Evolutionary conservation across 768 basidiomycete genomes (phyloP).

Genomic region (Phaeotremella fagi): DNA sequence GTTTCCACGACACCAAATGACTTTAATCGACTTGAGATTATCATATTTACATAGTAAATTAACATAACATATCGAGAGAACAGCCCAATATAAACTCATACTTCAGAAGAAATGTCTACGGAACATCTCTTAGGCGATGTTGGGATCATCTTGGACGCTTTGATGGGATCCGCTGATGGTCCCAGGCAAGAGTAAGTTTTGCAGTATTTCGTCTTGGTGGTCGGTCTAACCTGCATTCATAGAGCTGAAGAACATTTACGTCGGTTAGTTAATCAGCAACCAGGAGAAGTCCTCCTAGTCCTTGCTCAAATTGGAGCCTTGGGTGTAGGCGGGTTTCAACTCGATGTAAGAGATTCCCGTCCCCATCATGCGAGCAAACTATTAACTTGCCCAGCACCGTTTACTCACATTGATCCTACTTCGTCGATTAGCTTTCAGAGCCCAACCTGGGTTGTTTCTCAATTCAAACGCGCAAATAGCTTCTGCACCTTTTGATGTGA

Average conservation of each 20-base stretch:
- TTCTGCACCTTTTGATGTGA: slow-evolving; percentile 34
- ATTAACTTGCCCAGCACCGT: slow-evolving; percentile 20
- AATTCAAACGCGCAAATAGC: slow-evolving; percentile 21
- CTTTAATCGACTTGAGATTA: too few relatives aligned
- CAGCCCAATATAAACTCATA: too few relatives aligned
- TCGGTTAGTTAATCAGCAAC: slow-evolving; percentile 14
- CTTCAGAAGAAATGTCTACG: too few relatives aligned
- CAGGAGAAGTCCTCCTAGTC: slow-evolving; percentile 28
- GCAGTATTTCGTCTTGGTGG: too few relatives aligned
- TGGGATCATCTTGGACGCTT: slow-evolving; percentile 27
- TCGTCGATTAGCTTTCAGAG: slow-evolving; percentile 27
- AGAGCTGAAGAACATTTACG: slow-evolving; percentile 37
- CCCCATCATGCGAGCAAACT: neutral
- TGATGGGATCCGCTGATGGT: slow-evolving; percentile 27
- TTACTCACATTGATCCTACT: slow-evolving; percentile 33
- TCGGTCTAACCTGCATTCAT: too few relatives aligned
- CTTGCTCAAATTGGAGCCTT: slow-evolving; percentile 40
- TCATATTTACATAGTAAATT: too few relatives aligned
- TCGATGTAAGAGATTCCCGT: slow-evolving; percentile 23
- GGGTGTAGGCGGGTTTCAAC: slow-evolving; percentile 39
- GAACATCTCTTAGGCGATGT: slow-evolving; percentile 36
- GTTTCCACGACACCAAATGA: too few relatives aligned
- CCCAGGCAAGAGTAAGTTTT: slow-evolving; percentile 26
- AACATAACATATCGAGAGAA: too few relatives aligned
- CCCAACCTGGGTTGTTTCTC: slow-evolving; percentile 30